A percentile compares a stretch with the other conserved stretches of the same genome.
phyloP scores from a whole-genome alignment of 768 basidiomycete species.

The Trametopsis cervina region DNA sequence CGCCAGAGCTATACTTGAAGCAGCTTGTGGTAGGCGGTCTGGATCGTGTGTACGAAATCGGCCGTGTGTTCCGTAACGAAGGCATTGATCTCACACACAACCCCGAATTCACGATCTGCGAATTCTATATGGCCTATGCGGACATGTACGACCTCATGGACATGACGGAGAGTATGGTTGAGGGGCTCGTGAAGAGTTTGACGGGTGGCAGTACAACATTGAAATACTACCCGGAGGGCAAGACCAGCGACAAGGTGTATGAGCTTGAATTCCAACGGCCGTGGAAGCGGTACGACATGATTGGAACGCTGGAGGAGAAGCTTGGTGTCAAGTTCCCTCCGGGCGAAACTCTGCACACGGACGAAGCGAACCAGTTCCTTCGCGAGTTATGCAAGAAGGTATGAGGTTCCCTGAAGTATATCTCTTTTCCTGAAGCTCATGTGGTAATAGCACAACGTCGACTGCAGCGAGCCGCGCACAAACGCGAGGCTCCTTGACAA shows the following conservation, averaged over 20 bases:
- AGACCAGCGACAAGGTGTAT: constrained; percentile 67
- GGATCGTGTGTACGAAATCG: constrained; percentile 98
- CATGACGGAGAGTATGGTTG: constrained; percentile 84
- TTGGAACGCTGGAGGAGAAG: constrained; percentile 92
- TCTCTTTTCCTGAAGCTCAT: neutral
- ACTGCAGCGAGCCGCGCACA: constrained; percentile 93
- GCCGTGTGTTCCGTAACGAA: constrained; percentile 96
- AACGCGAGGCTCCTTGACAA: constrained; percentile 95
- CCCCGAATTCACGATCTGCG: constrained; percentile 98
- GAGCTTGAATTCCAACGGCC: constrained; percentile 86
- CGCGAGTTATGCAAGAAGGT: constrained; percentile 82
- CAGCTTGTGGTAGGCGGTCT: constrained; percentile 94
- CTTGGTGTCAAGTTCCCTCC: constrained; percentile 87
- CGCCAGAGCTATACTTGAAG: constrained; percentile 98
- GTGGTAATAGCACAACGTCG: constrained; percentile 74
- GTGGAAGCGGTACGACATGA: constrained; percentile 99
- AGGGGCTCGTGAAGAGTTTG: constrained; percentile 84
- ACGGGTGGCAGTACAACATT: constrained; percentile 77
- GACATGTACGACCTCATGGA: constrained; percentile 99
- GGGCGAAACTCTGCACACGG: constrained; percentile 82
- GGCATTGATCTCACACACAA: constrained; percentile 99
- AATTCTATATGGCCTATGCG: constrained; percentile 99
- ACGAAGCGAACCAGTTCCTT: constrained; percentile 84
- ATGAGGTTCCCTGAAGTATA: constrained; percentile 2
- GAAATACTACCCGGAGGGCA: constrained; percentile 89